Evolutionary conservation across 23 red algal genomes (phyloP), one percentile per base, ranked within the genome.

Genomic region (Pyropia haitanensis): DNA sequence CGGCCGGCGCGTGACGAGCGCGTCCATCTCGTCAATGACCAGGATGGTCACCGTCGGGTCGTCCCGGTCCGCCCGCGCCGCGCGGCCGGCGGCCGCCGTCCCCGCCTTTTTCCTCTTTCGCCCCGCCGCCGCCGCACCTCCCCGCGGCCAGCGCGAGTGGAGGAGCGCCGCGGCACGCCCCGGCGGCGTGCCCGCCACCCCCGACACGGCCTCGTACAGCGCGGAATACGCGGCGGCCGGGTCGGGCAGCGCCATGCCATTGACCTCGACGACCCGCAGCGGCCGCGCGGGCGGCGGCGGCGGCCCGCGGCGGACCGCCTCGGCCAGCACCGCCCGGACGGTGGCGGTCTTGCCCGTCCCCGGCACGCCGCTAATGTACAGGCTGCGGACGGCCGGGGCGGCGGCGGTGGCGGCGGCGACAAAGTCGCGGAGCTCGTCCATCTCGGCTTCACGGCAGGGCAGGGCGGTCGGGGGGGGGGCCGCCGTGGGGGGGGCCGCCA

Each of bases 281-380:
- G 61, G 64, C 20, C 64, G 58, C 22, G 63, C 9, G 32, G 67
- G 51, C 17, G 72, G 75, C 25, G 30, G 3, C 2, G 44, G 31
- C 18, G 53, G 57, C 33, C 8, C 68, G 48, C 14, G 28, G 5
- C 54, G 31, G 31, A 46, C 70, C n/a, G 91, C 52, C 17, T 91
- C 63, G 18, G 72, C 32, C 20, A 98, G 13, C 12, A 90, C 69
- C 58, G 82, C 78, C 52, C 67, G 73, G 32, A 98, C 85, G 12
- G 81, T 85, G 19, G 94, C 94, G 12, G 94, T 98, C 65, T 98
- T 98, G 27, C 94, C 94, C 18, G 94, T 90, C 27, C 94, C 94
- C 1, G 94, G 94, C 22, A 98, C 94, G 20, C 94, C 94, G 44
- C 70, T 75, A 39, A 98, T 91, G 50, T 98, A 98, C 51, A 98